These are phyloP conservation scores for Gossypium arboreum DNA, from an alignment of 345 rosid genomes.

Conservation along the genomic window DNA sequence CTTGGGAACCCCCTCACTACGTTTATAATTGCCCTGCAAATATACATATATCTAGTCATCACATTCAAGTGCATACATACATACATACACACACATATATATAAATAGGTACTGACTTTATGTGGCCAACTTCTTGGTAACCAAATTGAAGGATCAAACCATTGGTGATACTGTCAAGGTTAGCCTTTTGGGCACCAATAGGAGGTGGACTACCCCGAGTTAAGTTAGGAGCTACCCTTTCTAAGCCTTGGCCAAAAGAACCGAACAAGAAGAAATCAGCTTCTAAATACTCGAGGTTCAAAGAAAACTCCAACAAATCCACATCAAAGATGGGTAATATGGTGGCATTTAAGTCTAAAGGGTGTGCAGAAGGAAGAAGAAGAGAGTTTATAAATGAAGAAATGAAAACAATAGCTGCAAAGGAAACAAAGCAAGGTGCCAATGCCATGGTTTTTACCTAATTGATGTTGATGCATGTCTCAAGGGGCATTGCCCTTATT, in stretches of 20 bases:
- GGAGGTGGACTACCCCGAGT: slow-evolving; percentile 75
- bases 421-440: neutral
- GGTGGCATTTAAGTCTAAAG: neutral
- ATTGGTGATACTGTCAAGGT: slow-evolving; percentile 46
- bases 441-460: neutral
- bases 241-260: slow-evolving; percentile 73
- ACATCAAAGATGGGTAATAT: slow-evolving; percentile 21
- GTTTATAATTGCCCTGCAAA: slow-evolving; percentile 58
- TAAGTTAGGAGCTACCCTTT: slow-evolving; percentile 54
- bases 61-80: neutral
- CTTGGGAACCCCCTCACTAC: slow-evolving; percentile 71
- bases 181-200: slow-evolving; percentile 55
- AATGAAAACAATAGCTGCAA: neutral
- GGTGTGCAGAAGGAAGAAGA: neutral
- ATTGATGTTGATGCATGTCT: neutral
- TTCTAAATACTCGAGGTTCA: slow-evolving; percentile 83
- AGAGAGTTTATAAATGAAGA: neutral
- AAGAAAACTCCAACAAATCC: slow-evolving; percentile 69
- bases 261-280: slow-evolving; percentile 87
- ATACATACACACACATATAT: neutral
- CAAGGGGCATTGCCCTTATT: neutral
- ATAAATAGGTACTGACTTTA: slow-evolving; percentile 36
- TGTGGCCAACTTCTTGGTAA: slow-evolving; percentile 87
- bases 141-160: slow-evolving; percentile 75
- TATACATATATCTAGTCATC: neutral